Conservation (phyloP, 2,329 filamentous ascomycete genomes). For the Aureobasidium sp. region DNA sequence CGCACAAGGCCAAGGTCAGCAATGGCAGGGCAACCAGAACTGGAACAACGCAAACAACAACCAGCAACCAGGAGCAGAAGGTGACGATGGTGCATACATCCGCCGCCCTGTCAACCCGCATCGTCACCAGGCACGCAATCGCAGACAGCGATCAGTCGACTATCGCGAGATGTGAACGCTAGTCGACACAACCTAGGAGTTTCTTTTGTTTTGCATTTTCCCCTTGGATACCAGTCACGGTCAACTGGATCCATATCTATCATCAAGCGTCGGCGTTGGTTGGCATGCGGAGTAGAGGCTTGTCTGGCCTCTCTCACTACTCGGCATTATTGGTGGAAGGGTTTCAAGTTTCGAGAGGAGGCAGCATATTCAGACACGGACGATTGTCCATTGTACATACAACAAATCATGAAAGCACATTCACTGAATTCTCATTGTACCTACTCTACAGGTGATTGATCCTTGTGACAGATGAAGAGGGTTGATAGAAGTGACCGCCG, state of each 20-base stretch:
- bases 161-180: constrained; percentile 66
- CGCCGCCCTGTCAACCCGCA: constrained; percentile 93
- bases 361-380: neutral
- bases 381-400: neutral
- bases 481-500: neutral
- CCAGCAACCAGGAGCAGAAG: constrained; percentile 16
- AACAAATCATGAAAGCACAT: neutral
- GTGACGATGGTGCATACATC: constrained; percentile 86
- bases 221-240: neutral
- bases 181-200: neutral
- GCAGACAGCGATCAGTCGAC: constrained; percentile 72
- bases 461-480: neutral
- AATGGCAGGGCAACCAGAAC: constrained; percentile 27
- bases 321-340: neutral
- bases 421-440: neutral
- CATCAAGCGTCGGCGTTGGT: constrained; percentile 9
- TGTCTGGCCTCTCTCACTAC: neutral
- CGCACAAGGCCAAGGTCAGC: constrained; percentile 18
- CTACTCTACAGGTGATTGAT: neutral
- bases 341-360: neutral
- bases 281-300: neutral
- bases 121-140: constrained; percentile 74
- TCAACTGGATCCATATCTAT: neutral
- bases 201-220: neutral
- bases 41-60: constrained; percentile 28